phyloP scores from a whole-genome alignment of 176 grass and related monocot species.

The Triticum timopheevii region DNA sequence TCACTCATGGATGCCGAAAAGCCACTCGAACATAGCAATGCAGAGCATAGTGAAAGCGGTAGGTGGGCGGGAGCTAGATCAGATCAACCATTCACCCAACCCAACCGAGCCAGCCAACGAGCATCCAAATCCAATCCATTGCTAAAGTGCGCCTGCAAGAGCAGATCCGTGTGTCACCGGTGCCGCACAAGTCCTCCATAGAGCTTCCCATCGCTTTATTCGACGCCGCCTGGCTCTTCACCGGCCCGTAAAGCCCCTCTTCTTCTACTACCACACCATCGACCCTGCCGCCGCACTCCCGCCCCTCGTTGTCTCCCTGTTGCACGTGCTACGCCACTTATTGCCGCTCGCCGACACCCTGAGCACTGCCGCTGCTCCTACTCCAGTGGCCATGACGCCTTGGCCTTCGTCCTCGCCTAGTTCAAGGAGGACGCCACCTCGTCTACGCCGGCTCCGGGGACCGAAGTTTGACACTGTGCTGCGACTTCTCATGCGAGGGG shows the following conservation, averaged over 20 bases:
- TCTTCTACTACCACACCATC: neutral
- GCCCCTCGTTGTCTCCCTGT: conserved; percentile 36
- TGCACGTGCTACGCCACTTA: neutral
- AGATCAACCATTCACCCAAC: neutral
- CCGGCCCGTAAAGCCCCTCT: conserved; percentile 51
- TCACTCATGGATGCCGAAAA: neutral
- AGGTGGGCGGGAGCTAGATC: neutral
- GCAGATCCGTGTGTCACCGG: too few relatives aligned
- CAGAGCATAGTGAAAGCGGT: neutral
- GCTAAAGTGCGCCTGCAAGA: too few relatives aligned
- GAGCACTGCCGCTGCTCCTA: neutral
- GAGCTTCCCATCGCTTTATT: neutral
- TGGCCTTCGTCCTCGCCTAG: neutral
- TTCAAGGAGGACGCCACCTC: neutral
- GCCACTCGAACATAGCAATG: too few relatives aligned
- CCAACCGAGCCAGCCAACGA: neutral
- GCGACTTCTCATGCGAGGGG: too few relatives aligned
- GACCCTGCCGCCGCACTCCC: conserved; percentile 32
- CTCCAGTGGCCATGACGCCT: neutral
- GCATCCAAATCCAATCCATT: too few relatives aligned
- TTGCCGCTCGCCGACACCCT: conserved; percentile 29
- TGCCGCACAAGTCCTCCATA: too few relatives aligned
- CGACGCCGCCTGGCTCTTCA: conserved; percentile 40
- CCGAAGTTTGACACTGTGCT: neutral
- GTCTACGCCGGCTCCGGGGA: neutral